A percentile compares a stretch with the other conserved stretches of the same genome.
These are phyloP conservation scores for Helicocarpus griseus DNA, from an alignment of 2,329 filamentous ascomycete genomes.

Conservation along the genomic window DNA sequence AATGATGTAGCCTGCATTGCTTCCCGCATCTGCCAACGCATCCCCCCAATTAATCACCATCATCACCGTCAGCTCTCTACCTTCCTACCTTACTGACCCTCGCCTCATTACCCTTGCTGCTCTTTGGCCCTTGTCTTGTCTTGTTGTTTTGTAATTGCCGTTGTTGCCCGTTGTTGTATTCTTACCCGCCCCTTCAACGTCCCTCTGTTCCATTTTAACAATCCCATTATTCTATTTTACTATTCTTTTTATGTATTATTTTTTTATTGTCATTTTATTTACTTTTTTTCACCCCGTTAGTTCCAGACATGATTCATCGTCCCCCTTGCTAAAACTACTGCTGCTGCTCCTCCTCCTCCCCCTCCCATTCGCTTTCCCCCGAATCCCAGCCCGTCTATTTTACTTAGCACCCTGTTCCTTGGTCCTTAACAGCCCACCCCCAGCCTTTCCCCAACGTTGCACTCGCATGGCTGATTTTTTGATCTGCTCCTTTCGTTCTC, in stretches of 20 bases:
- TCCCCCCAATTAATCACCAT: neutral
- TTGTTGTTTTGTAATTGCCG: too few relatives aligned
- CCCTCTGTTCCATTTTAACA: too few relatives aligned
- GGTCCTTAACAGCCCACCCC: neutral
- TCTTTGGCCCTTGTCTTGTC: too few relatives aligned
- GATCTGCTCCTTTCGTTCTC: neutral
- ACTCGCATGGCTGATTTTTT: conserved; percentile 1
- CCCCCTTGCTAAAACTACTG: too few relatives aligned
- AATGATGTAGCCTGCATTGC: conserved; percentile 1
- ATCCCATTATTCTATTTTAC: too few relatives aligned
- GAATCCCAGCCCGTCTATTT: neutral
- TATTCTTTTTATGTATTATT: too few relatives aligned
- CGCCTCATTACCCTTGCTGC: too few relatives aligned
- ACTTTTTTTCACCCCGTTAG: neutral
- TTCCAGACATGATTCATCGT: too few relatives aligned
- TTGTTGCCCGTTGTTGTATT: neutral
- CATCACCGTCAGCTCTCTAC: neutral
- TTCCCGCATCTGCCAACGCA: conserved; percentile 1
- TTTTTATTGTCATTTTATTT: too few relatives aligned
- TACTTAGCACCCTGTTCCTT: neutral
- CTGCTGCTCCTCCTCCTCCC: too few relatives aligned
- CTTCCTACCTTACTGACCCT: too few relatives aligned
- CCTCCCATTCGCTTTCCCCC: too few relatives aligned
- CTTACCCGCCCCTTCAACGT: neutral
- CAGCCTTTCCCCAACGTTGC: neutral